phyloP scores from a whole-genome alignment of 257 asterid genomes.

The Buddleja alternifolia region DNA sequence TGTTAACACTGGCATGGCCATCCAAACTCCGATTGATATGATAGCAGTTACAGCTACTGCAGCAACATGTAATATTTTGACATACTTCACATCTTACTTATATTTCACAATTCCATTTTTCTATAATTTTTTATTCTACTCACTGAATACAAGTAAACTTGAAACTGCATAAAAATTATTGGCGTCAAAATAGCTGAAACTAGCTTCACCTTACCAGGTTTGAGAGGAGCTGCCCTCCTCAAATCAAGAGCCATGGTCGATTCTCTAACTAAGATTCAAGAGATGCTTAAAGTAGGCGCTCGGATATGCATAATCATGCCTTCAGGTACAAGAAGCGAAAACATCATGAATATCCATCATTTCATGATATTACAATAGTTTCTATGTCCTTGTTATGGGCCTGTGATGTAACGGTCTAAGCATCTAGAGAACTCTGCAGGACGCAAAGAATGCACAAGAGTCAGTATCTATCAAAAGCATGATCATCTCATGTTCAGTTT shows the following conservation, averaged over 20 bases:
- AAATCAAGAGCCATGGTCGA: conserved; percentile 54
- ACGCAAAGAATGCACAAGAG: conserved; percentile 47
- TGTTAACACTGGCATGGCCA: conserved; percentile 64
- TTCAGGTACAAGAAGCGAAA: conserved; percentile 42
- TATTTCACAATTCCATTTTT: background rate
- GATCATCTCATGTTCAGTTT: conserved; percentile 46
- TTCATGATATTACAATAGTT: background rate
- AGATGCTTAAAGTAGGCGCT: conserved; percentile 46
- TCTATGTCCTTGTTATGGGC: background rate
- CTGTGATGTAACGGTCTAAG: background rate
- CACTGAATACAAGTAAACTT: background rate
- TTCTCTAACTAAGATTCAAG: conserved; percentile 41
- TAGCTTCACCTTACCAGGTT: conserved; percentile 40
- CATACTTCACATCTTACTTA: background rate
- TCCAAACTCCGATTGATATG: conserved; percentile 63
- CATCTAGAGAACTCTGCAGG: conserved; percentile 42
- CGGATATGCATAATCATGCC: conserved; percentile 59
- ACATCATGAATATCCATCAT: background rate
- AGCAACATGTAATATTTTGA: conserved; percentile 53
- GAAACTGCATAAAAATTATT: background rate
- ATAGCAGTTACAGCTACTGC: conserved; percentile 65
- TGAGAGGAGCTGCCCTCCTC: conserved; percentile 62
- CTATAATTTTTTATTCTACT: background rate
- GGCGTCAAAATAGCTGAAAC: background rate
- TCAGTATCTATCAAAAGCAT: conserved; percentile 46